Evolutionary conservation across 2,329 filamentous ascomycete genomes (phyloP), one percentile per base, ranked within the genome.

Genomic region (Coniochaeta sp.): DNA sequence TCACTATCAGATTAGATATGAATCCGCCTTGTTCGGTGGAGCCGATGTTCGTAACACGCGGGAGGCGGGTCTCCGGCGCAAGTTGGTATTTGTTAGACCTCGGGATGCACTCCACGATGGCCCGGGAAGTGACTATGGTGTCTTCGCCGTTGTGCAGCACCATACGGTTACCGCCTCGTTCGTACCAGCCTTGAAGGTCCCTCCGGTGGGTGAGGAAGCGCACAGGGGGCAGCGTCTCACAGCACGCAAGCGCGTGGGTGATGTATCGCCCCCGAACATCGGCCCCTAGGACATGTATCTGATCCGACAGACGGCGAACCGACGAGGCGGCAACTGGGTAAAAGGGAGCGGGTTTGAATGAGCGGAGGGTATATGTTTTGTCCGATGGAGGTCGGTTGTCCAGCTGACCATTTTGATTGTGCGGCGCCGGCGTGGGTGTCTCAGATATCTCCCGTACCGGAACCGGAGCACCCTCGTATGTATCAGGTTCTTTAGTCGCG

Each of bases 181-280:
- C n/a, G 68, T 69, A 72, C 24, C 52, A 58, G 76, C 54, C 60
- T 63, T 62, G 60, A 1, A 67, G 43, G 17, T 50, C 47, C 38
- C 19, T 43, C 14, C 57, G 61, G 52, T 68, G 62, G 19, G 72
- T 61, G 8, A 74, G 60, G 59, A 71, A 67, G 28, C 66, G 67
- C 34, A 71, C 67, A 0, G 70, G 69, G 4, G 71, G 69, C 19
- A 67, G 66, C 2, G 65, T 61, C 6, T 66, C 58, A 58, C 67
- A 66, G 26, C 66, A 64, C 12, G 72, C 67, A 17, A 74, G 60
- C 1, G 64, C 60, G 59, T 73, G 70, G 1, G 70, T 65, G 58
- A 74, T 66, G 56, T 69, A 73, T 38, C 64, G 64, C 7, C 70
- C 71, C 9, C 52, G 58, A 12, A 62, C 44, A 61, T 71, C 65